phyloP scores from a whole-genome alignment of 2,329 filamentous ascomycete genomes.

The Xylaria sp. region DNA sequence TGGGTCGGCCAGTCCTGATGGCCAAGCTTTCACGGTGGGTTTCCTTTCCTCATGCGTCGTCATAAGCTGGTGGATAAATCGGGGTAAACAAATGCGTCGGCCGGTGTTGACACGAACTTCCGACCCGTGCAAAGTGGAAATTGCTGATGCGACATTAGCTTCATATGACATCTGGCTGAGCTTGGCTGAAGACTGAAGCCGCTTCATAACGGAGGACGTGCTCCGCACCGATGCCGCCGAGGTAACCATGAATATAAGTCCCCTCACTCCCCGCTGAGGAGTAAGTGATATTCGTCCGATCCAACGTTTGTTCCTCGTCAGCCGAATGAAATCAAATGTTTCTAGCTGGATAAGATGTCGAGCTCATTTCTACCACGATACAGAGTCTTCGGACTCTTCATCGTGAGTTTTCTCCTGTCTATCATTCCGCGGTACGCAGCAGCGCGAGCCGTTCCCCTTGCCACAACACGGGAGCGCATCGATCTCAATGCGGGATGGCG shows the following conservation, averaged over 20 bases:
- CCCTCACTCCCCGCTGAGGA: constrained; percentile 22
- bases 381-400: constrained; percentile 22
- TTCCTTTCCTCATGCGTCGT: constrained; percentile 21
- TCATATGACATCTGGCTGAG: background rate
- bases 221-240: constrained; percentile 1
- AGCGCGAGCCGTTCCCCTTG: constrained; percentile 16
- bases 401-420: constrained; percentile 23
- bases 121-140: constrained; percentile 6
- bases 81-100: constrained; percentile 27
- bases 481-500: constrained; percentile 51
- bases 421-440: constrained; percentile 23
- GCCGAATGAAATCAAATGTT: background rate
- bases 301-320: background rate
- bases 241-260: constrained; percentile 15
- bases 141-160: background rate
- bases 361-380: constrained; percentile 18
- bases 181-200: background rate
- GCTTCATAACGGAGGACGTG: background rate
- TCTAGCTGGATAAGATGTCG: constrained; percentile 25
- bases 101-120: constrained; percentile 14
- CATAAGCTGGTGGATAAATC: constrained; percentile 33
- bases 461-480: constrained; percentile 46
- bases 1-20: background rate
- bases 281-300: background rate
- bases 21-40: constrained; percentile 22